phyloP scores from a whole-genome alignment of 139 green algal species.

The Micractinium conductrix region DNA sequence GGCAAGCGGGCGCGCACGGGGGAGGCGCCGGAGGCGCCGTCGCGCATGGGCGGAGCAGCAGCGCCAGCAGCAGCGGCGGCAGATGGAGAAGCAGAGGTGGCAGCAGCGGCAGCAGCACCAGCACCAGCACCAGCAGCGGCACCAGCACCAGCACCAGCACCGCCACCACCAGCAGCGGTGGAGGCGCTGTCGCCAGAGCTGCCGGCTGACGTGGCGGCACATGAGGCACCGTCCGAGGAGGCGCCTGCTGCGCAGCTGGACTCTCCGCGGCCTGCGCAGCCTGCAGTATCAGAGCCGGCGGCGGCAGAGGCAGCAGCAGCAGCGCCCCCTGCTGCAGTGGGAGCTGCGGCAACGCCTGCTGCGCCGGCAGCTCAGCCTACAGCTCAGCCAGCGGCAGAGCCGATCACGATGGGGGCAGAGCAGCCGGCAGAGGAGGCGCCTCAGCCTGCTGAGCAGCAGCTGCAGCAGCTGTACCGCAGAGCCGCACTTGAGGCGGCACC shows the following conservation, averaged over 20 bases:
- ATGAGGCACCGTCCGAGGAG: not conserved
- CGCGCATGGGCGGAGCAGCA: not conserved
- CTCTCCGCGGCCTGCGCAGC: no score
- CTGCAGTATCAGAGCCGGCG: no score
- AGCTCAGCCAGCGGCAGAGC: not conserved
- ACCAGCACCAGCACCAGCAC: not conserved
- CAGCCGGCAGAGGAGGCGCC: not conserved
- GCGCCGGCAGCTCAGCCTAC: not conserved
- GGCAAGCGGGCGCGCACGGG: constrained; percentile 17
- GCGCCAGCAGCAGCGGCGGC: not conserved
- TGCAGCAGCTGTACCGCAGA: not conserved
- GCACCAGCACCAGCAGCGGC: not conserved
- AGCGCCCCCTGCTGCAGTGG: not conserved
- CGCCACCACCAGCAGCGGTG: no score
- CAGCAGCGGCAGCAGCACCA: not conserved
- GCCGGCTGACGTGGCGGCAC: no score
- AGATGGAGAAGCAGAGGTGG: not conserved
- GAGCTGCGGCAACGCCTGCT: not conserved
- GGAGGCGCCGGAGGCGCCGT: not conserved
- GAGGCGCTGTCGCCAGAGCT: no score
- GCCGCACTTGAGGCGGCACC: no score
- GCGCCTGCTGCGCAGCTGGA: no score
- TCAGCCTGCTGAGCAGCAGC: not conserved
- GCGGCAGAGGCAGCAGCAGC: not conserved
- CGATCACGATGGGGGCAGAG: not conserved